phyloP scores from a whole-genome alignment of 2,329 filamentous ascomycete genomes.

The Blastomyces emzantsi region DNA sequence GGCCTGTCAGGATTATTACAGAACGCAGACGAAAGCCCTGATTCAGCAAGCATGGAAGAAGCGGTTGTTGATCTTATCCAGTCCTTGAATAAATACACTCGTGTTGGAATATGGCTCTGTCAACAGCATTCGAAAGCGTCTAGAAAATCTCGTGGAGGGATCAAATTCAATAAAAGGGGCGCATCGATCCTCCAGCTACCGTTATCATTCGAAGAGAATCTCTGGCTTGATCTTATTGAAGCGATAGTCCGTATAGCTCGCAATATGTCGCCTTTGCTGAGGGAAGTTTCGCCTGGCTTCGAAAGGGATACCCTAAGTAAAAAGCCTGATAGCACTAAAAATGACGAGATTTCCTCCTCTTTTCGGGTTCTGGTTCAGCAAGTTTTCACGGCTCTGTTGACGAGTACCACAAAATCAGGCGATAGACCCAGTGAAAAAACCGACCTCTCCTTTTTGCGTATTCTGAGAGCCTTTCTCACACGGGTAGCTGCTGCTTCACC shows the following conservation, averaged over 20 bases:
- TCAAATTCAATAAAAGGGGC: slow-evolving; percentile 25
- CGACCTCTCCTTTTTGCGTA: slow-evolving; percentile 73
- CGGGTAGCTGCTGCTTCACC: slow-evolving; percentile 74
- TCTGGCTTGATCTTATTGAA: slow-evolving; percentile 60
- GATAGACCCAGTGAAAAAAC: slow-evolving; percentile 28
- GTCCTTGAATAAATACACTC: slow-evolving; percentile 76
- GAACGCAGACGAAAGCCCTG: slow-evolving; percentile 49
- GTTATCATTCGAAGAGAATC: slow-evolving; percentile 50
- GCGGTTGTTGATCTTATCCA: slow-evolving; percentile 65
- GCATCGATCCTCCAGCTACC: slow-evolving; percentile 46
- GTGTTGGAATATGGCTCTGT: slow-evolving; percentile 93
- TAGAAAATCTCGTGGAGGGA: slow-evolving; percentile 23
- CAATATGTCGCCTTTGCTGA: slow-evolving; percentile 43
- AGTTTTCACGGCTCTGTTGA: slow-evolving; percentile 77
- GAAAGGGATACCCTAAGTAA: not conserved
- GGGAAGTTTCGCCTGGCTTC: slow-evolving; percentile 4
- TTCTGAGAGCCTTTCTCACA: slow-evolving; percentile 79
- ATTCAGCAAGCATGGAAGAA: slow-evolving; percentile 51
- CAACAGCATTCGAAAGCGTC: slow-evolving; percentile 67
- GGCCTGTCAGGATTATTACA: slow-evolving; percentile 65
- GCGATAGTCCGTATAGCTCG: slow-evolving; percentile 55
- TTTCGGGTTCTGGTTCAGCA: slow-evolving; percentile 78
- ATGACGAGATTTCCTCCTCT: slow-evolving; percentile 50
- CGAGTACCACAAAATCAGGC: slow-evolving; percentile 41
- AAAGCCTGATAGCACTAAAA: not conserved